Base-by-base conservation (phyloP, 768 basidiomycete species). In the Daedaleopsis sinensis region DNA sequence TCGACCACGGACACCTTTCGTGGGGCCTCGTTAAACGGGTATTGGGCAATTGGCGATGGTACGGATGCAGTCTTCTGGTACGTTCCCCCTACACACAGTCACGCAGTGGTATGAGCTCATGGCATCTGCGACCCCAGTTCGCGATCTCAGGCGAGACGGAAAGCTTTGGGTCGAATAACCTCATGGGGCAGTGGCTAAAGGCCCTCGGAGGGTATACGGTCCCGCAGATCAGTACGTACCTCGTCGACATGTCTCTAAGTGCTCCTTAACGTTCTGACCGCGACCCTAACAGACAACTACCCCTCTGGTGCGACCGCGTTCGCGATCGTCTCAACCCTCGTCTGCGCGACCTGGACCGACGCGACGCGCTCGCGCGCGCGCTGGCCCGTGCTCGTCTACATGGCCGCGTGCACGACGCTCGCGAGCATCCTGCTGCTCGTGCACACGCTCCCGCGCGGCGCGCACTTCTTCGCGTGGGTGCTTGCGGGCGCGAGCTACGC, bases 391-490 rank as follows among this genome's bases (percentile, higher is more conserved):
- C 78, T 89, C 21, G 78, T 89, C 16, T 84, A 84, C 69, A 87
- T 89, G 83, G 77, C 79, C 37, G 63, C 81, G n/a, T 78, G 82
- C 21, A 81, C 79, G 59, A 83, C 84, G 44, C 71, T 79, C 38
- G 79, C 86, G 13, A 76, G 82, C 16, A 80, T 84, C 51, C 84
- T 82, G 67, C 79, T 91, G 52, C 76, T 91, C 35, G 79, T 86
- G 3, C 87, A 85, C 84, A 77, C 75, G 55, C 82, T 79, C 57
- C 84, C 89, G 5, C 83, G 74, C 0, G 82, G 79, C 1, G 80
- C 87, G n/a, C 88, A 87, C 63, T 90, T 88, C 72, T 89, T 91
- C 64, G 91, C 88, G 5, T 92, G 88, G 68, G 90, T 85, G 69
- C 67, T 85, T 11, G 81, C 84, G 6, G 88, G 89, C 1, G 86